A percentile compares a stretch with the other conserved stretches of the same genome.
Evolutionary conservation across 2,329 filamentous ascomycete genomes (phyloP).

Genomic region (Stachybotrys chartarum): DNA sequence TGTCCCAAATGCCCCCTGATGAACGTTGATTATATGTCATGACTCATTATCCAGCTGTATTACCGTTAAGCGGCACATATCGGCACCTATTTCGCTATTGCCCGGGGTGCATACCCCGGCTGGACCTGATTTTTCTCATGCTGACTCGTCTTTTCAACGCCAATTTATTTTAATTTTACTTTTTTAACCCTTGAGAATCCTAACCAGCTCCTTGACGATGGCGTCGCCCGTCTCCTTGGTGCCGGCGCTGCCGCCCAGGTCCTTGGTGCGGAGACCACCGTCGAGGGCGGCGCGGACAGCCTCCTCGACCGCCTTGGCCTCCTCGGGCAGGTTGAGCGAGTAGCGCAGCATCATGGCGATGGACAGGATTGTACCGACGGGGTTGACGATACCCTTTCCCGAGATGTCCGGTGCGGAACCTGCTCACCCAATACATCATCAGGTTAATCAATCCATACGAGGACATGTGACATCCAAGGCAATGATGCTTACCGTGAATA

Average conservation of each 20-base stretch:
- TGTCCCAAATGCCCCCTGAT: no score
- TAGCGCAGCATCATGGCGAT: constrained; percentile 96
- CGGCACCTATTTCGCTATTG: no score
- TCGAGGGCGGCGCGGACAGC: constrained; percentile 78
- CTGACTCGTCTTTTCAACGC: not conserved
- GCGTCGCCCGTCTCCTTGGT: constrained; percentile 72
- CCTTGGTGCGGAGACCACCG: constrained; percentile 63
- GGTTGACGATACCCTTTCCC: constrained; percentile 75
- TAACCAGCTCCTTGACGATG: constrained; percentile 61
- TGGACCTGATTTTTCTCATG: no score
- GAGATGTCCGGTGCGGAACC: constrained; percentile 91
- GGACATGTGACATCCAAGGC: not conserved
- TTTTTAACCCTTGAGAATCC: constrained; percentile 45
- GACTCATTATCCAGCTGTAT: no score
- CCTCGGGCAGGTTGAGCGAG: constrained; percentile 70
- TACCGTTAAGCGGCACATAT: no score
- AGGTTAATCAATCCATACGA: not conserved
- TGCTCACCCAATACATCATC: constrained; percentile 19
- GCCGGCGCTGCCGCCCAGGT: constrained; percentile 70
- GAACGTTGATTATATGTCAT: no score
- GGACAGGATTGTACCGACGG: constrained; percentile 75
- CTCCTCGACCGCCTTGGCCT: constrained; percentile 73
- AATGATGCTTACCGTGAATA: constrained; percentile 53
- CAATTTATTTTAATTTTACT: not conserved
- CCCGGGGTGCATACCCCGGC: no score